A percentile compares a stretch with the other conserved stretches of the same genome.
Evolutionary conservation across 768 basidiomycete genomes (phyloP).

Genomic region (Mycena floridula): DNA sequence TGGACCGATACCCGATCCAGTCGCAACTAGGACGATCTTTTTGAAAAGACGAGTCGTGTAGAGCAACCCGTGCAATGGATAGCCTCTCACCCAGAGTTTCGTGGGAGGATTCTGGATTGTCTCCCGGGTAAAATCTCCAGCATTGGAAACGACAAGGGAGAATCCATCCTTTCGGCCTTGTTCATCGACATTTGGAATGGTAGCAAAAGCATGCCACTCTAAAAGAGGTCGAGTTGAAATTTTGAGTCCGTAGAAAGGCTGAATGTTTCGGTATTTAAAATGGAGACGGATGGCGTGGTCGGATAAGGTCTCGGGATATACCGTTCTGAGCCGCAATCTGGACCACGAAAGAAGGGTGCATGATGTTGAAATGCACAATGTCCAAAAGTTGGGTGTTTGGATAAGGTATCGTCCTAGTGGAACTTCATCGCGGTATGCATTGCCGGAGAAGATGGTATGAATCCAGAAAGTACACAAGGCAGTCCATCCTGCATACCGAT

Average conservation of each 20-base stretch:
- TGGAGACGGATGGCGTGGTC: constrained; percentile 47
- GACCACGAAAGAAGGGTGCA: constrained; percentile 47
- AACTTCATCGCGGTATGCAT: constrained; percentile 29
- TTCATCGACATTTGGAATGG: constrained; percentile 26
- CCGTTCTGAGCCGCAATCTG: constrained; percentile 40
- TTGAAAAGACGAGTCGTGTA: constrained; percentile 45
- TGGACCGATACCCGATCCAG: constrained; percentile 49
- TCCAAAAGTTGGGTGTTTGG: constrained; percentile 44
- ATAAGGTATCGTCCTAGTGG: constrained; percentile 36
- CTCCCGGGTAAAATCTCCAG: constrained; percentile 36
- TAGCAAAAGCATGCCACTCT: constrained; percentile 49
- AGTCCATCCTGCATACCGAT: constrained; percentile 45
- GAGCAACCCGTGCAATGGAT: constrained; percentile 39
- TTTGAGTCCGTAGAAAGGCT: constrained; percentile 25
- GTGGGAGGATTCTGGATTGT: constrained; percentile 30
- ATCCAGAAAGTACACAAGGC: constrained; percentile 45
- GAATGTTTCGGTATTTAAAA: constrained; percentile 44
- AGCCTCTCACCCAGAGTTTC: constrained; percentile 33
- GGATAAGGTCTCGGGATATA: constrained; percentile 46
- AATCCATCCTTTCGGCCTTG: constrained; percentile 6
- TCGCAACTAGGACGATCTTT: constrained; percentile 46
- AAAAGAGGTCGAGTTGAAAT: constrained; percentile 32
- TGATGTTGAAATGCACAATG: constrained; percentile 27
- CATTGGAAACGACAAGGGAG: constrained; percentile 39
- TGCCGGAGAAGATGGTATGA: constrained; percentile 27